These are phyloP conservation scores for Aspergillus kassunensis DNA, from an alignment of 495 filamentous ascomycete genomes.

Conservation along the genomic window DNA sequence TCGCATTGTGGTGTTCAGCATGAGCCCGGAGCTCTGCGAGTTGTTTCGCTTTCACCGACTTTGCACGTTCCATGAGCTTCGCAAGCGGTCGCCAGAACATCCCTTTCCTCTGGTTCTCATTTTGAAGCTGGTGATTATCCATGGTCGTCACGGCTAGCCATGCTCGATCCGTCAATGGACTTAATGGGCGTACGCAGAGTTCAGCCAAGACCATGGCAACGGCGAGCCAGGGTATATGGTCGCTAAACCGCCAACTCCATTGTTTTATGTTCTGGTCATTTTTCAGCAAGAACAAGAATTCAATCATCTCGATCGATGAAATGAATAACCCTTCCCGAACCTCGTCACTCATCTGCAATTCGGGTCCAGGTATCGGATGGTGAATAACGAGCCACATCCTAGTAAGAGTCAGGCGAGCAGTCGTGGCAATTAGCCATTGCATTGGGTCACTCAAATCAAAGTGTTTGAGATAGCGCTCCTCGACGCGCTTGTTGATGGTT, in stretches of 20 bases:
- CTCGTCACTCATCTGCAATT: constrained; percentile 43
- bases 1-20: constrained; percentile 13
- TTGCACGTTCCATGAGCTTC: constrained; percentile 67
- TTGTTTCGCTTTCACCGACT: constrained; percentile 30
- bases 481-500: constrained; percentile 58
- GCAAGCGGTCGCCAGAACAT: constrained; percentile 72
- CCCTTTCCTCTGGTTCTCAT: constrained; percentile 52
- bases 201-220: constrained; percentile 72
- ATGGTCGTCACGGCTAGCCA: constrained; percentile 69
- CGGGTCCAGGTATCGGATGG: constrained; percentile 46
- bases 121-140: constrained; percentile 51
- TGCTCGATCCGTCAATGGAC: constrained; percentile 70
- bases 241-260: constrained; percentile 80
- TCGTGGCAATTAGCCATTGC: constrained; percentile 65
- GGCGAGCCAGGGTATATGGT: constrained; percentile 79
- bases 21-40: constrained; percentile 27
- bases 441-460: constrained; percentile 59
- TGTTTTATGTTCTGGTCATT: constrained; percentile 56
- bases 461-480: constrained; percentile 57
- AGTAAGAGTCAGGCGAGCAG: constrained; percentile 63
- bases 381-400: constrained; percentile 64
- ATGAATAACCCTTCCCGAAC: constrained; percentile 72
- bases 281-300: constrained; percentile 63
- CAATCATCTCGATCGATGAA: constrained; percentile 70
- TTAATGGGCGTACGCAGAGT: constrained; percentile 64